A percentile compares a stretch with the other conserved stretches of the same genome.
Conservation (phyloP, 805 yeast genomes). For the Yarrowia sp. region DNA sequence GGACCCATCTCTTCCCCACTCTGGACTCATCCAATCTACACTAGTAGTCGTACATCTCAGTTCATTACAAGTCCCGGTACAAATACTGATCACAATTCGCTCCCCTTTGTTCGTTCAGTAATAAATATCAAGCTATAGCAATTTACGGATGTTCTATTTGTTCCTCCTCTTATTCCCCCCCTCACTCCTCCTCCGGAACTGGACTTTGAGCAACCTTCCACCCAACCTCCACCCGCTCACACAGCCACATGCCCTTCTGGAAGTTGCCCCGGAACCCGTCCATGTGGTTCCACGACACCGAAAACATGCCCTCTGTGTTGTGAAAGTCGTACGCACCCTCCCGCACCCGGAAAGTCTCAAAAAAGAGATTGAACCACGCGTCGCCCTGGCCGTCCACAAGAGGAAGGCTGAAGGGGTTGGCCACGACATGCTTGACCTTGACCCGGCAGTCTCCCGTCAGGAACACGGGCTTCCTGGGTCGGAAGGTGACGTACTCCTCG, state of each 20-base stretch:
- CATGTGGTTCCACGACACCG: slow-evolving; percentile 57
- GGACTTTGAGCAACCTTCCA: slow-evolving; percentile 47
- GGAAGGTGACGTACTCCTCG: slow-evolving; percentile 14
- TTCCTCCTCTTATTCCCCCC: no score
- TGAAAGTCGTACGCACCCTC: slow-evolving; percentile 26
- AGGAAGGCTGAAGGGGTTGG: slow-evolving; percentile 34
- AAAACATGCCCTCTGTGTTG: slow-evolving; percentile 42
- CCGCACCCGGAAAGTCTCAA: slow-evolving; percentile 51
- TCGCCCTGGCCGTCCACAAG: slow-evolving; percentile 47
- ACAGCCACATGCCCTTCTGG: slow-evolving; percentile 60
- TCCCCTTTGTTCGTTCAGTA: neutral
- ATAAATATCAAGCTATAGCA: slow-evolving; percentile 24
- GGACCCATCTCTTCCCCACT: no score
- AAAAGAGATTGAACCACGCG: slow-evolving; percentile 56
- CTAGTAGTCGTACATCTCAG: no score
- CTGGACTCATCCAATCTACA: no score
- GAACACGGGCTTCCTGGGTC: slow-evolving; percentile 7
- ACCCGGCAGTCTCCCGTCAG: slow-evolving; percentile 24
- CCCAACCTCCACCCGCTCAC: slow-evolving; percentile 58
- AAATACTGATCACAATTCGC: no score
- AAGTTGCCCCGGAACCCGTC: slow-evolving; percentile 73
- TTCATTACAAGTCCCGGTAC: no score
- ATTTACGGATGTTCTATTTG: slow-evolving; percentile 2
- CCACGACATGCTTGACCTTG: slow-evolving; percentile 33
- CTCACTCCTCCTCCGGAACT: no score